phyloP scores from a whole-genome alignment of 1,139 yeast genomes.

The Geotrichum restrictum region DNA sequence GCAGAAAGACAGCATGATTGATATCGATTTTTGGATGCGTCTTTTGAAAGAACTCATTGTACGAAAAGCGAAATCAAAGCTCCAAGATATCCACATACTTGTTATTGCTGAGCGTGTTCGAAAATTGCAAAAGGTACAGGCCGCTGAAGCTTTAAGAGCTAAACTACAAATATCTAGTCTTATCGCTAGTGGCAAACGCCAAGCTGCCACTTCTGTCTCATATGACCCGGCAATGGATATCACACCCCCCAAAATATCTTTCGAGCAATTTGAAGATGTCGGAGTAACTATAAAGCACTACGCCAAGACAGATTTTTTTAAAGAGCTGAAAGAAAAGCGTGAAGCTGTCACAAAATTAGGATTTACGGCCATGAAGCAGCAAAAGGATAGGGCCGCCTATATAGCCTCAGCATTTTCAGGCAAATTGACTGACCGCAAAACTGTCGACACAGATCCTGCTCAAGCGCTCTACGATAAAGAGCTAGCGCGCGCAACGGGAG shows the following conservation, averaged over 20 bases:
- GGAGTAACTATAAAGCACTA: constrained; percentile 4
- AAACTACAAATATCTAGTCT: constrained; percentile 13
- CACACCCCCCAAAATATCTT: constrained; percentile 2
- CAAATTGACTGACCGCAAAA: neutral
- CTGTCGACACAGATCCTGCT: constrained; percentile 2
- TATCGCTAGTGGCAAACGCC: constrained; percentile 4
- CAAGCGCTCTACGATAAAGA: constrained; percentile 12
- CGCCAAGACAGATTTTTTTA: constrained; percentile 3
- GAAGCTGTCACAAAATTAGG: constrained; percentile 6
- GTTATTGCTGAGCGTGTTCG: constrained; percentile 25
- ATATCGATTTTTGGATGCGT: constrained; percentile 38
- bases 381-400: constrained; percentile 12
- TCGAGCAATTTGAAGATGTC: constrained; percentile 3
- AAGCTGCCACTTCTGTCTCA: constrained; percentile 5
- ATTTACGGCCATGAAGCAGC: constrained; percentile 17
- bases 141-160: constrained; percentile 21
- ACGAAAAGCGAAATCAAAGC: constrained; percentile 28
- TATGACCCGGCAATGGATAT: constrained; percentile 24
- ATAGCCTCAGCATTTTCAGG: constrained; percentile 9
- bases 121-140: constrained; percentile 21
- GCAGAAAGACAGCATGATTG: constrained; percentile 27
- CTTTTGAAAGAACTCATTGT: constrained; percentile 29
- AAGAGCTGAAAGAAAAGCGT: constrained; percentile 1
- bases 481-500: constrained; percentile 11
- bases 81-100: constrained; percentile 24